phyloP scores from a whole-genome alignment of 2,329 filamentous ascomycete species.

The Trichophyton simii region DNA sequence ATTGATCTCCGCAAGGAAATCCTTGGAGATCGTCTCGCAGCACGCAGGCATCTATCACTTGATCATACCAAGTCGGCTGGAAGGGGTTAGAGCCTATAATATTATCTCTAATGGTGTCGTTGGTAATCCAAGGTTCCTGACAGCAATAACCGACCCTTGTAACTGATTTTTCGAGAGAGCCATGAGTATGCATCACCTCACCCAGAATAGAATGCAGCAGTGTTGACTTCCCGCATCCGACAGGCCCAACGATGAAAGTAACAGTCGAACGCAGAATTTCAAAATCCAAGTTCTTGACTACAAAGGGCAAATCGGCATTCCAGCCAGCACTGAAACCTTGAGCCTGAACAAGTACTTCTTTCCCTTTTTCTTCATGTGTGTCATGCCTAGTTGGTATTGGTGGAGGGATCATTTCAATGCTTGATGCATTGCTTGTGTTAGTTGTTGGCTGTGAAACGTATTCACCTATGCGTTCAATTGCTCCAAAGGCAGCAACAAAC shows the following conservation, averaged over 20 bases:
- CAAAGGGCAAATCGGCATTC: neutral
- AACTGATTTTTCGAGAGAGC: neutral
- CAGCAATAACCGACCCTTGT: neutral
- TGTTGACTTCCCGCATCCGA: slow-evolving; percentile 1
- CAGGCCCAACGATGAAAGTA: neutral
- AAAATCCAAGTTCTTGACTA: neutral
- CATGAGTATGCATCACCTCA: neutral
- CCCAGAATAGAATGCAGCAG: slow-evolving; percentile 4
- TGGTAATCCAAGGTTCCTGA: slow-evolving; percentile 3
- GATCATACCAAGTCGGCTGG: slow-evolving; percentile 13
- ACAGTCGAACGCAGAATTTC: neutral
- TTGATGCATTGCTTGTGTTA: neutral
- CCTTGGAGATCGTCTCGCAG: slow-evolving; percentile 16
- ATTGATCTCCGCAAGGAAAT: slow-evolving; percentile 16
- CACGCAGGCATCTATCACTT: slow-evolving; percentile 16
- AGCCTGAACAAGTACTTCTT: neutral
- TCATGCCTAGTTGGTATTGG: neutral
- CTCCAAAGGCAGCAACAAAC: neutral
- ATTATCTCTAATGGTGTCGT: neutral
- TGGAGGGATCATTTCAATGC: neutral
- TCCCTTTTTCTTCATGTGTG: neutral
- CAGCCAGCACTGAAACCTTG: neutral
- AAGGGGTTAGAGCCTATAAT: slow-evolving; percentile 1
- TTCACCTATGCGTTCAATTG: neutral
- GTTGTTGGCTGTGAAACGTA: neutral